These are phyloP conservation scores for Arabidopsis lyrata DNA, from an alignment of 441 rosid species.

Conservation along the genomic window DNA sequence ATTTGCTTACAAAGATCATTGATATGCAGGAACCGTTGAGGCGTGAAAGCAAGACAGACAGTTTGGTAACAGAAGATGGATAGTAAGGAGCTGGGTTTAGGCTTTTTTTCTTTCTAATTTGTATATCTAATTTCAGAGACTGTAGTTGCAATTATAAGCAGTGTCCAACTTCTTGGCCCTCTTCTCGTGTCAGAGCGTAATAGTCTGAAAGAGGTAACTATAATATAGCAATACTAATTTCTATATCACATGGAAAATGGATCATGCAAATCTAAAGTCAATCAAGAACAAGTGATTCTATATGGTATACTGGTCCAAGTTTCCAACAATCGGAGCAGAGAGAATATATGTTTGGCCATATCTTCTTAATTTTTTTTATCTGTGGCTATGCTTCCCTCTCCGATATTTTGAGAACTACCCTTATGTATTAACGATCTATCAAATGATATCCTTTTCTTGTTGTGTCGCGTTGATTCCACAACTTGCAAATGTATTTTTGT, in stretches of 20 bases:
- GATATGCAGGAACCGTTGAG: background rate
- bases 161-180: background rate
- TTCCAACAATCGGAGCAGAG: slow-evolving; percentile 17
- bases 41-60: background rate
- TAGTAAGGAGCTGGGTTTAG: background rate
- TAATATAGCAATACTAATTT: background rate
- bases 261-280: slow-evolving; percentile 4
- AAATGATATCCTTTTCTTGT: background rate
- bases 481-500: background rate
- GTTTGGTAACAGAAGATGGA: background rate
- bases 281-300: slow-evolving; percentile 20
- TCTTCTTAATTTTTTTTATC: background rate
- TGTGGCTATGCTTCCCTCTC: slow-evolving; percentile 39
- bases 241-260: background rate
- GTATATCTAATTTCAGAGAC: no score
- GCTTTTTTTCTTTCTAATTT: background rate
- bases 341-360: slow-evolving; percentile 17
- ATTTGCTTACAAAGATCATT: background rate
- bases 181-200: background rate
- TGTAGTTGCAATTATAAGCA: background rate
- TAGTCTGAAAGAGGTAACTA: background rate
- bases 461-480: slow-evolving; percentile 32
- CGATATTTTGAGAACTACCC: background rate
- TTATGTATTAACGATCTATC: background rate
- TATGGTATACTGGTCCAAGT: slow-evolving; percentile 28